Percentiles rank a stretch among this genome's conserved stretches.
These are phyloP conservation scores for Voacanga thouarsii DNA, from an alignment of 257 asterid genomes.

Conservation along the genomic window DNA sequence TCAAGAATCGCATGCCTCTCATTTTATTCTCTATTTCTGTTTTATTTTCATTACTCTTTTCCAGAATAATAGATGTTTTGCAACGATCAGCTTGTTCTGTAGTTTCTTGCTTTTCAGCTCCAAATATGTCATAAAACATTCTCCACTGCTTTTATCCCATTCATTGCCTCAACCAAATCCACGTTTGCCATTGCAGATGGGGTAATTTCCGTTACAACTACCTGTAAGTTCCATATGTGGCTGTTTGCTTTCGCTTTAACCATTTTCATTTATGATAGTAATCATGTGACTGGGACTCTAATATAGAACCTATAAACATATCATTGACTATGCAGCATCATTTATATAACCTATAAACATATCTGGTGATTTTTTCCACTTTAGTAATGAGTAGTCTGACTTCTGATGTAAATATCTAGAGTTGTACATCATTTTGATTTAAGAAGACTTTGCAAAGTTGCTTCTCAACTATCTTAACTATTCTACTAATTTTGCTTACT, in stretches of 20 bases:
- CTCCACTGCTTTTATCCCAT: not conserved
- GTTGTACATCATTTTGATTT: not conserved
- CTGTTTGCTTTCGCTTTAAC: not conserved
- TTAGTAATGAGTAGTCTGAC: not conserved
- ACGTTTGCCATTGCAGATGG: slow-evolving; percentile 58
- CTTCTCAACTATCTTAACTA: not conserved
- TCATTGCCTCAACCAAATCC: slow-evolving; percentile 22
- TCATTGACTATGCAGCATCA: not conserved
- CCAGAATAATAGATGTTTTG: not conserved
- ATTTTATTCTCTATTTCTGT: not conserved
- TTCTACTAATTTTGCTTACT: not conserved
- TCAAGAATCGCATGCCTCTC: not conserved
- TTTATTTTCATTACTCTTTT: not conserved
- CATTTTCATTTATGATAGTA: not conserved
- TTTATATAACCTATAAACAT: not conserved
- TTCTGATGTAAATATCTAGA: not conserved
- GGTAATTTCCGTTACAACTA: slow-evolving; percentile 55
- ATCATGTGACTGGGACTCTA: not conserved
- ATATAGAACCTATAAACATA: too few relatives aligned
- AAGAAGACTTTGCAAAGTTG: not conserved
- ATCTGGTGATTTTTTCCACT: not conserved
- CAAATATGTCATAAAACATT: not conserved
- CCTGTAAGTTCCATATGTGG: slow-evolving; percentile 46
- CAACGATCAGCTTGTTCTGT: not conserved
- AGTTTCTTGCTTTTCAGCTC: not conserved